Conservation (phyloP, 768 basidiomycete genomes). For the Melanogaster broomeanus region DNA sequence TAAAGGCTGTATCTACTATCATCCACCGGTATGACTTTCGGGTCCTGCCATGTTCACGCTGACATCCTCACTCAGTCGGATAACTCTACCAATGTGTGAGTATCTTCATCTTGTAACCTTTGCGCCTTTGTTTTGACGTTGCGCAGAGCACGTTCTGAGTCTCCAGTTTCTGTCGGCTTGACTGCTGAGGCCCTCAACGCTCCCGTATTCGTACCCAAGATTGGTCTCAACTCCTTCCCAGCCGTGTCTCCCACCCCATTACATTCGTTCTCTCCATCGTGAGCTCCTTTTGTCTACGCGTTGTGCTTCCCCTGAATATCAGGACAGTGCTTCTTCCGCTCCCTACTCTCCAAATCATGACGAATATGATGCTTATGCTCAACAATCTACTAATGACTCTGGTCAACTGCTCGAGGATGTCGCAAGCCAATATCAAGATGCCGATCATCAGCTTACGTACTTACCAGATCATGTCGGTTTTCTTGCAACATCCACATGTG, state of each 20-base stretch:
- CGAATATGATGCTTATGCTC: conserved; percentile 40
- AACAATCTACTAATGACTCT: conserved; percentile 8
- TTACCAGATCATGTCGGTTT: conserved; percentile 21
- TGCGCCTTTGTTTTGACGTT: conserved; percentile 5
- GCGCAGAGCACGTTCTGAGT: conserved; percentile 43
- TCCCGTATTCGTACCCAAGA: conserved; percentile 82
- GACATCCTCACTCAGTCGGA: conserved; percentile 20
- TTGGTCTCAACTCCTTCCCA: conserved; percentile 49
- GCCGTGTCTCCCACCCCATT: conserved; percentile 33
- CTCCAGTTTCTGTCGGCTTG: conserved; percentile 42
- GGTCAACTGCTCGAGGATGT: conserved; percentile 10
- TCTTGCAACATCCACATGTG: neutral
- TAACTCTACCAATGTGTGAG: conserved; percentile 28
- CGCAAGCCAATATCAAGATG: conserved; percentile 22
- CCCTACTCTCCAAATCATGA: conserved; percentile 33
- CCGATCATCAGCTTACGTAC: conserved; percentile 21
- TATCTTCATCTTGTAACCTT: neutral
- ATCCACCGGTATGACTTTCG: conserved; percentile 58
- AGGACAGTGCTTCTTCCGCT: conserved; percentile 26
- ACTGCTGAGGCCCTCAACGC: conserved; percentile 77
- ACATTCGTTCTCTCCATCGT: conserved; percentile 33
- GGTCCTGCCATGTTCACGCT: conserved; percentile 9
- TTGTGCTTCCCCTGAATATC: conserved; percentile 10
- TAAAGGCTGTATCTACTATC: conserved; percentile 83
- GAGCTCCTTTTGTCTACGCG: conserved; percentile 1